Evolutionary conservation across 1,284 basidiomycete genomes (phyloP), one percentile per base, ranked within the genome.

Genomic region (Moesziomyces antarcticus): DNA sequence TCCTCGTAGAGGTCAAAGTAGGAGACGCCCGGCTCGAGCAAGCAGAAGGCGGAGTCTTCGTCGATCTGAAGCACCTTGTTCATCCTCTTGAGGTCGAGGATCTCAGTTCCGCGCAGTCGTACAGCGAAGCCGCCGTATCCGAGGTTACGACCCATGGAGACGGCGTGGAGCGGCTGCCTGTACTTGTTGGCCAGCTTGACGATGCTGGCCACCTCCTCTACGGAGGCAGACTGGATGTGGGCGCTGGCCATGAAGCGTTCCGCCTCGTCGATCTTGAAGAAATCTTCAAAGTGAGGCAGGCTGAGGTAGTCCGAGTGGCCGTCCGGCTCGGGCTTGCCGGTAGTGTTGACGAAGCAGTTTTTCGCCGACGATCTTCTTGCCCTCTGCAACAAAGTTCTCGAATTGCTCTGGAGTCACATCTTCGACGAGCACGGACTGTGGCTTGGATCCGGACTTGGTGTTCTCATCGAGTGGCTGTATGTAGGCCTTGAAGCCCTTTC

Each of bases 1-100:
- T 78, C 55, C 48, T 79, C 73, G 58, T 79, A 78, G n/a, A 78
- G 60, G n/a, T 61, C 70, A 44, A 78, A 70, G 62, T 79, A 79
- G 8, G 65, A 74, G 0, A 79, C 77, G 13, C 58, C 77, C 2
- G 77, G 77, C 50, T 79, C 62, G 21, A 79, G 59, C 11, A 79
- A 24, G 30, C 56, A 61, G 21, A 50, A 74, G 21, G 63, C 77
- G 2, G 58, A 59, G 8, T 78, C 55, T 40, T 77, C 74, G 43
- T 78, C 63, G 40, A 79, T 51, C 46, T 68, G 60, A 20, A 79
- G 61, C n/a, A 79, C 58, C 54, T 65, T 67, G 63, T 79, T 59
- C 73, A 79, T 78, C 5, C 77, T 50, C 54, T 50, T 54, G 35
- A 79, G 56, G 42, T 79, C 52, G 18, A 79, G 21, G 1, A 72